Base-by-base conservation (phyloP, 73 alveolate genomes). In the Effrenium voratum region DNA sequence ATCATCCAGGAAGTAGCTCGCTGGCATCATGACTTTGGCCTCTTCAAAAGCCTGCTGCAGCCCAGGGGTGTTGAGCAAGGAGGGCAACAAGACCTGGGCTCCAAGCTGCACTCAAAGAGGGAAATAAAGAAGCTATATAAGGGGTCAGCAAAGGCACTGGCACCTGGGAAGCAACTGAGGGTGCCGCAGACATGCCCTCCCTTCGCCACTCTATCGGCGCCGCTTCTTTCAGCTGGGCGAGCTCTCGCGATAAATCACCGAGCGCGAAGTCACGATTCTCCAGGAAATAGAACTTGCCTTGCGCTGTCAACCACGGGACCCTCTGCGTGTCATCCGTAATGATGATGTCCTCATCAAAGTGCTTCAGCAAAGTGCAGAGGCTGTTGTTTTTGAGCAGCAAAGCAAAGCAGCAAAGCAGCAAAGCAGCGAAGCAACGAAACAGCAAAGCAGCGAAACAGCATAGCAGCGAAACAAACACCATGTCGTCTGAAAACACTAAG, bases 151-250 rank as follows among this genome's bases (percentile, higher is more conserved):
- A n/a, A n/a, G n/a, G n/a, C 75, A 5, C 75, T 60, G 75, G 75
- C 75, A 19, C n/a, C n/a, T n/a, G n/a, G n/a, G n/a, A n/a, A n/a
- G 70, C 46, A 30, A 5, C 97, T 90, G 50, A 46, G 97, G 36
- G 55, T 12, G 2, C 43, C 30, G 52, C 97, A 8, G 97, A 90
- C 97, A 90, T 90, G 36, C 97, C 97, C 50, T 90, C 97, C 87
- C 97, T 75, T 8, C 97, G 97, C 97, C 97, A 90, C 44, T 90
- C 97, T 32, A 90, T 79, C 43, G 97, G 97, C 19, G 97, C 97
- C 10, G 87, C 76, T 59, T 90, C 97, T 57, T 90, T 66, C 72
- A 87, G 84, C 50, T 90, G 97, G 45, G 97, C 97, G 22, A 90
- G 86, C 45, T 90, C 97, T 43, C 97, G 34, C 36, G 97, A 90